phyloP scores from a whole-genome alignment of 257 asterid species.

The Solanum arcanum region DNA sequence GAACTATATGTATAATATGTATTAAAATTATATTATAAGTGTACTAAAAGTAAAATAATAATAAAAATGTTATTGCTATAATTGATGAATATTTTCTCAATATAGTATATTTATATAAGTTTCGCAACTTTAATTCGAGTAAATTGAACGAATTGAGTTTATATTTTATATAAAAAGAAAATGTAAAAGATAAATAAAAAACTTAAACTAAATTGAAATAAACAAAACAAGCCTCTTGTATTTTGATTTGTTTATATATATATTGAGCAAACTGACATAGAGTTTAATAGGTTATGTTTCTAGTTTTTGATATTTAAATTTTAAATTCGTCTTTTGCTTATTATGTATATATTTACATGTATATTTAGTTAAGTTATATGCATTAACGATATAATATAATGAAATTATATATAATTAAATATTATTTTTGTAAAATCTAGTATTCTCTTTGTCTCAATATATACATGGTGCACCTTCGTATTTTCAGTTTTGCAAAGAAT shows the following conservation, averaged over 20 bases:
- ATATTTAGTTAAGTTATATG: not conserved
- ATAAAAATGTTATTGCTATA: no score
- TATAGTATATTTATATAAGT: no score
- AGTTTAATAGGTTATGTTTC: not conserved
- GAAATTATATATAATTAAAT: not conserved
- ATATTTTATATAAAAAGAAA: not conserved
- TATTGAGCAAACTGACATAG: not conserved
- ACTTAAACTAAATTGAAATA: not conserved
- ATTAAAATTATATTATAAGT: no score
- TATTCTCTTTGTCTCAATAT: not conserved
- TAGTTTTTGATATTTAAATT: not conserved
- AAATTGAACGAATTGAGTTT: not conserved
- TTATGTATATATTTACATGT: not conserved
- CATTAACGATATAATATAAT: not conserved
- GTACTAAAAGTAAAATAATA: no score
- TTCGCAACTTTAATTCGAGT: not conserved
- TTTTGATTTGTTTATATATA: not conserved
- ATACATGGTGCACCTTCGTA: not conserved
- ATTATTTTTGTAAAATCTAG: not conserved
- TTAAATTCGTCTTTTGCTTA: not conserved
- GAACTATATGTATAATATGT: no score
- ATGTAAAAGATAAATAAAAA: not conserved
- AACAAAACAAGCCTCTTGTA: not conserved
- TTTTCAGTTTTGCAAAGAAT: not conserved
- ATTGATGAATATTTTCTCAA: no score